These are phyloP conservation scores for Pulicaria dysenterica DNA, from an alignment of 129 eudicot species.

Conservation along the genomic window DNA sequence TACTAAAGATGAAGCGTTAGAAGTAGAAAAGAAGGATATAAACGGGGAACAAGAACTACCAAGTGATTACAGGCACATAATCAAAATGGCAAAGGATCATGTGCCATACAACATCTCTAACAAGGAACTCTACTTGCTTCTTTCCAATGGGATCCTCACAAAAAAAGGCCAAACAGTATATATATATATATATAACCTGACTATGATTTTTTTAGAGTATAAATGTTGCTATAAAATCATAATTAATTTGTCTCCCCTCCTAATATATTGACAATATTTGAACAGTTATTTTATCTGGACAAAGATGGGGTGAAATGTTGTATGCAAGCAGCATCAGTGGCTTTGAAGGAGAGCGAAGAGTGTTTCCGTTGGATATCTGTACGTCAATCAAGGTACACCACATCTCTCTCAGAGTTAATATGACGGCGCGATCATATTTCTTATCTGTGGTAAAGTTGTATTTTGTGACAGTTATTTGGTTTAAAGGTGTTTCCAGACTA, in stretches of 20 bases:
- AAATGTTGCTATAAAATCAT: not conserved
- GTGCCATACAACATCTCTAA: constrained; percentile 11
- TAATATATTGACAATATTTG: not conserved
- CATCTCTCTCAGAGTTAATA: no score
- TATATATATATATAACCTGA: not conserved
- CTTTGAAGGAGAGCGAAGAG: not conserved
- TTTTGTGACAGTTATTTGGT: no score
- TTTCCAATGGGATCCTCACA: constrained; percentile 29
- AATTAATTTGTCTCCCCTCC: no score
- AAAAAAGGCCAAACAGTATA: constrained; percentile 21
- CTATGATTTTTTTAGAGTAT: not conserved
- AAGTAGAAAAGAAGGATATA: not conserved
- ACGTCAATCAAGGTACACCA: constrained; percentile 10
- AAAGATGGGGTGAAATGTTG: constrained; percentile 26
- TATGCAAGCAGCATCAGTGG: constrained; percentile 19
- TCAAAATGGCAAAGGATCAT: constrained; percentile 22
- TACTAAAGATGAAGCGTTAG: not conserved
- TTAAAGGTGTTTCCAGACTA: no score
- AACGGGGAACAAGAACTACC: constrained; percentile 19
- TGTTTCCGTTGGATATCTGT: constrained; percentile 12
- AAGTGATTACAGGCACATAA: constrained; percentile 10
- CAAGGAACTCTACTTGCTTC: constrained; percentile 27
- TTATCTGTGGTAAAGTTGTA: not conserved
- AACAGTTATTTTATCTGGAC: constrained; percentile 23
- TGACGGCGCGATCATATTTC: not conserved